phyloP scores from a whole-genome alignment of 176 grass and related monocot species.

The Stipa capillata region DNA sequence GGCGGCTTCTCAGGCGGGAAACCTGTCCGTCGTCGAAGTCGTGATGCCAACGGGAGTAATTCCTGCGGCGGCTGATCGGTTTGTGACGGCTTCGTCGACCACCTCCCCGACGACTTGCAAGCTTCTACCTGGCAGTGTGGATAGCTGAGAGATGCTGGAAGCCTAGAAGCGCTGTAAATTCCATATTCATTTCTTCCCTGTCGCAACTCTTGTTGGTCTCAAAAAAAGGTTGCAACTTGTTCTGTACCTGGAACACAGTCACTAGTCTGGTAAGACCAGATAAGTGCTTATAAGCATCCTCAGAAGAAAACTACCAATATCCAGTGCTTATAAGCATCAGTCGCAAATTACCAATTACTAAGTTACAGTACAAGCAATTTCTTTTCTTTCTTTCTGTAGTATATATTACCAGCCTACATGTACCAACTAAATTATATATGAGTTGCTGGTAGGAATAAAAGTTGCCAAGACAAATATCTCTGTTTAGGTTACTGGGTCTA shows the following conservation, averaged over 20 bases:
- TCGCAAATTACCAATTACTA: not conserved
- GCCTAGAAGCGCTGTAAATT: not conserved
- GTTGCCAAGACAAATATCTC: no score
- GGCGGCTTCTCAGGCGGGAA: constrained; percentile 79
- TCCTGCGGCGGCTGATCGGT: constrained; percentile 34
- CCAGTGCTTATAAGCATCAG: not conserved
- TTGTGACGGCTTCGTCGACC: constrained; percentile 43
- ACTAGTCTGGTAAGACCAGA: not conserved
- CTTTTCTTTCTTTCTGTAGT: no score
- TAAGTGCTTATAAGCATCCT: not conserved
- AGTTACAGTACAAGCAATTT: no score
- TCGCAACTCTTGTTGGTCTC: not conserved
- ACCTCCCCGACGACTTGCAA: constrained; percentile 32
- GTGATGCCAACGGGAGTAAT: constrained; percentile 66
- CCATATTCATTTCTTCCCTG: not conserved
- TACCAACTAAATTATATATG: no score
- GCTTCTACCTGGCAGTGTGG: constrained; percentile 63
- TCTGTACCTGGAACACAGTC: not conserved
- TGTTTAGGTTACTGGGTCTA: no score
- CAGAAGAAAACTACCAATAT: not conserved
- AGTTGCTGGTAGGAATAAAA: not conserved
- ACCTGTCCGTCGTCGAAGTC: constrained; percentile 54
- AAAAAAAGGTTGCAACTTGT: no score
- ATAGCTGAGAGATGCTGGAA: no score
- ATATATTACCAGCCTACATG: no score